Conservation (phyloP, 495 filamentous ascomycete species). For the Penicillium malachiteum region DNA sequence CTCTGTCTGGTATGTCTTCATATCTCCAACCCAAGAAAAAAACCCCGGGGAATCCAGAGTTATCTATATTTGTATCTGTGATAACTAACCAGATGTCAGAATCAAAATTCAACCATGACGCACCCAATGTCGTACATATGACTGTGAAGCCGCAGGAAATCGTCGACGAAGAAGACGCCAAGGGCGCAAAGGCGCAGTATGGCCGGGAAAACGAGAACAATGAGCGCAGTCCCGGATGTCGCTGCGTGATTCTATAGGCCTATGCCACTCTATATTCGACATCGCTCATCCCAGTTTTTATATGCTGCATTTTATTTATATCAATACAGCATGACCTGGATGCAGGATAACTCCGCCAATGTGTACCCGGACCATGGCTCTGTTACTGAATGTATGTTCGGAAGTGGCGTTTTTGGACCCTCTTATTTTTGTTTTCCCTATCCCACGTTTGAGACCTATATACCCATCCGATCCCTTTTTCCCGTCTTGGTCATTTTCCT, state of each 20-base stretch:
- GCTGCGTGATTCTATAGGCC: slow-evolving; percentile 79
- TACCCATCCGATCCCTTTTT: slow-evolving; percentile 29
- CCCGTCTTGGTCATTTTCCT: background rate
- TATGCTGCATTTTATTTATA: slow-evolving; percentile 8
- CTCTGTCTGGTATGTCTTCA: slow-evolving; percentile 62
- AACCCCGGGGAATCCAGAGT: background rate
- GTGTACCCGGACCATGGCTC: background rate
- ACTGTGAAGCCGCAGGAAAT: slow-evolving; percentile 86
- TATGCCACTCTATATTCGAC: background rate
- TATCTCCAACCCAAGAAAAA: background rate
- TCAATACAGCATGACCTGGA: slow-evolving; percentile 12
- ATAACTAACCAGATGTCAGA: slow-evolving; percentile 39
- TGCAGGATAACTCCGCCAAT: slow-evolving; percentile 13
- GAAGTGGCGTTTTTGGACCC: slow-evolving; percentile 26
- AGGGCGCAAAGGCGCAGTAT: slow-evolving; percentile 65
- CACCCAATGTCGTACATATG: slow-evolving; percentile 88
- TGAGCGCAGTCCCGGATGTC: slow-evolving; percentile 66
- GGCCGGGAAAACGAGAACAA: slow-evolving; percentile 57
- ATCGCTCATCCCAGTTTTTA: background rate
- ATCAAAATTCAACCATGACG: slow-evolving; percentile 70
- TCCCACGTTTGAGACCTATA: slow-evolving; percentile 12
- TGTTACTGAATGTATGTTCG: slow-evolving; percentile 18
- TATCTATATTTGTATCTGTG: background rate
- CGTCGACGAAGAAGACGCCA: slow-evolving; percentile 84
- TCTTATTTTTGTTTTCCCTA: slow-evolving; percentile 10